Percentiles rank a stretch among this genome's conserved stretches.
Conservation (phyloP, 305 asterid species). For the Fraxinus sp. region DNA sequence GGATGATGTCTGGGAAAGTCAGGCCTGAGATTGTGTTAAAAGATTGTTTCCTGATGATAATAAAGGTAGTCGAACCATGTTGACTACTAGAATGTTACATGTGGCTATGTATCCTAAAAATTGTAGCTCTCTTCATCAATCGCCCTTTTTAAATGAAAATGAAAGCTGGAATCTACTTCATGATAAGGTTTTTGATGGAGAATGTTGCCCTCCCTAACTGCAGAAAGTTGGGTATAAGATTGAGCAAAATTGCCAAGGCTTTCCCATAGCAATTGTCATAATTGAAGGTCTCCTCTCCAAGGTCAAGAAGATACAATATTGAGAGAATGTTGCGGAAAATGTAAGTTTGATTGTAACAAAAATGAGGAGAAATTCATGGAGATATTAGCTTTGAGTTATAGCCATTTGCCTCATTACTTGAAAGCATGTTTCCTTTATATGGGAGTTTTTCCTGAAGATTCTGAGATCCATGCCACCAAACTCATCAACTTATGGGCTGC, state of each 20-base stretch:
- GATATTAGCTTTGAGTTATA: slow-evolving; percentile 21
- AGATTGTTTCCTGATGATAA: slow-evolving; percentile 16
- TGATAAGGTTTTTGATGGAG: slow-evolving; percentile 3
- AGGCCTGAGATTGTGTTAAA: slow-evolving; percentile 18
- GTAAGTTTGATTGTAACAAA: background rate
- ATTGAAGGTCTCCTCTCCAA: slow-evolving; percentile 24
- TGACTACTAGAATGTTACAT: slow-evolving; percentile 11
- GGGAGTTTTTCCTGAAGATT: slow-evolving; percentile 25
- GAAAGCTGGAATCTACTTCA: slow-evolving; percentile 26
- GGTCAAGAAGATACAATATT: background rate
- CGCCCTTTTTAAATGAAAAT: slow-evolving; percentile 4
- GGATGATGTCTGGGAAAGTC: slow-evolving; percentile 28
- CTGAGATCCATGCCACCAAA: slow-evolving; percentile 6
- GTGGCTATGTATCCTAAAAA: background rate
- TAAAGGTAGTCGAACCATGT: slow-evolving; percentile 20
- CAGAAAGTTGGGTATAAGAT: slow-evolving; percentile 12
- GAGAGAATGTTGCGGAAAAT: slow-evolving; percentile 11
- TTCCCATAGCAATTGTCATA: slow-evolving; percentile 27
- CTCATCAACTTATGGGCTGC: slow-evolving; percentile 16
- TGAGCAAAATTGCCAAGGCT: slow-evolving; percentile 21
- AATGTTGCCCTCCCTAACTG: background rate
- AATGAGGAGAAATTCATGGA: background rate
- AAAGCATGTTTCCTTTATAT: too few species aligned
- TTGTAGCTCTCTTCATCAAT: background rate
- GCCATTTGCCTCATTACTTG: slow-evolving; percentile 21